Percentiles rank a stretch among this genome's conserved stretches.
Evolutionary conservation across 371 early-diverging fungal genomes (phyloP).

Genomic region (Mortierella sp.): DNA sequence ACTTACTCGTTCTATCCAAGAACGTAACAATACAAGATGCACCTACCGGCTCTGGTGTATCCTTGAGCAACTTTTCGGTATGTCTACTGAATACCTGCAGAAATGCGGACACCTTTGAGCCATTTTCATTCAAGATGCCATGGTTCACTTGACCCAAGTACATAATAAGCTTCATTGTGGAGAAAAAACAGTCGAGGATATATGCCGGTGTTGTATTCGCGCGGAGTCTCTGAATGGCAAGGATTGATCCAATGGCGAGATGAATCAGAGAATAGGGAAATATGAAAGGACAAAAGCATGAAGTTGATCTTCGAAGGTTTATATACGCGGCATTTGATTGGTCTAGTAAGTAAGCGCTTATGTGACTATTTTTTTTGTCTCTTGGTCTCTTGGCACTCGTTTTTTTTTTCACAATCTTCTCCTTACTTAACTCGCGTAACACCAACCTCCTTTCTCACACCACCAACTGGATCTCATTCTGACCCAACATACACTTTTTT

Average conservation of each 20-base stretch:
- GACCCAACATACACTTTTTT: not conserved
- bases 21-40: no score
- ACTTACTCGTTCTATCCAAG: no score
- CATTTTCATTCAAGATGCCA: slow-evolving; percentile 18
- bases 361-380: not conserved
- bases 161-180: slow-evolving; percentile 15
- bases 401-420: no score
- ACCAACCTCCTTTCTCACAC: not conserved
- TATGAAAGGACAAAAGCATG: no score
- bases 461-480: not conserved
- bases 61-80: slow-evolving; percentile 17
- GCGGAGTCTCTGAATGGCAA: no score
- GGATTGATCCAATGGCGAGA: no score
- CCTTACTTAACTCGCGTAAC: no score
- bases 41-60: slow-evolving; percentile 10
- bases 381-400: not conserved
- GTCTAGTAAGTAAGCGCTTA: not conserved
- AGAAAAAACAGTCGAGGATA: no score
- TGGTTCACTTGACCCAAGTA: slow-evolving; percentile 23
- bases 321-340: not conserved
- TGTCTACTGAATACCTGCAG: slow-evolving; percentile 10
- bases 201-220: no score
- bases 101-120: slow-evolving; percentile 9
- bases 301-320: not conserved
- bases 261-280: no score